Conservation (phyloP, 768 basidiomycete species). For the Boletus rex-veris region DNA sequence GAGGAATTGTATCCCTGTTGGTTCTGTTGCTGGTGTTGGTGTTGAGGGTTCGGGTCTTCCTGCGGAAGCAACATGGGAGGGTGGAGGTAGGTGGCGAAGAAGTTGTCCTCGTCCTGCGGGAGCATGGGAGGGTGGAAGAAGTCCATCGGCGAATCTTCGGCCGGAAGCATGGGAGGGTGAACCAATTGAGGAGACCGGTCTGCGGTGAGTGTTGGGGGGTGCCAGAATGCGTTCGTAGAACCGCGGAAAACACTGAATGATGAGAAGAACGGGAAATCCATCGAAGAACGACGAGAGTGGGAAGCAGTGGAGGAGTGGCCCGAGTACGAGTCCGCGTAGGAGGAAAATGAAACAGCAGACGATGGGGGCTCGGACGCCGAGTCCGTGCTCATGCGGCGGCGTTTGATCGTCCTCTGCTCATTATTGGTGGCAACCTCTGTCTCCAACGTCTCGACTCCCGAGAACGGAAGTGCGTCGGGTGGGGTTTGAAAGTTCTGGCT, state of each 20-base stretch:
- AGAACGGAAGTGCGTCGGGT: conserved; percentile 53
- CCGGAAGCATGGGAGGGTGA: conserved; percentile 69
- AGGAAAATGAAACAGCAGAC: conserved; percentile 61
- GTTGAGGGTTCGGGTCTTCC: conserved; percentile 29
- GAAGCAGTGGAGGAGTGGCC: conserved; percentile 53
- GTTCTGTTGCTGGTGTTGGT: conserved; percentile 23
- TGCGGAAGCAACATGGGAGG: conserved; percentile 52
- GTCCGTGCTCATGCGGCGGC: conserved; percentile 66
- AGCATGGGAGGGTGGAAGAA: conserved; percentile 63
- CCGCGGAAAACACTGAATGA: conserved; percentile 52
- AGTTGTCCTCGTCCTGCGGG: conserved; percentile 61
- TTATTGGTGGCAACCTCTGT: conserved; percentile 32
- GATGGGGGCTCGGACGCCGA: conserved; percentile 51
- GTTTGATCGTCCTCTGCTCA: conserved; percentile 51
- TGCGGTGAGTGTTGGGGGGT: conserved; percentile 69
- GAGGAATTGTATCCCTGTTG: conserved; percentile 17
- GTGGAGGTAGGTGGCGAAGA: conserved; percentile 53
- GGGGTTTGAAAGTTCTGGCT: conserved; percentile 47
- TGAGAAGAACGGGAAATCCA: conserved; percentile 64
- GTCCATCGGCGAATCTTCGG: conserved; percentile 68
- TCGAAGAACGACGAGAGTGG: conserved; percentile 59
- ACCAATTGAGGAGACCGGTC: conserved; percentile 54
- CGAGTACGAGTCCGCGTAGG: conserved; percentile 60
- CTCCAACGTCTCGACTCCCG: conserved; percentile 45
- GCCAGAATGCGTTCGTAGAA: conserved; percentile 64